Percentiles rank a stretch among this genome's conserved stretches.
Conservation (phyloP, 2,329 filamentous ascomycete species). For the Kalmusia sp. region DNA sequence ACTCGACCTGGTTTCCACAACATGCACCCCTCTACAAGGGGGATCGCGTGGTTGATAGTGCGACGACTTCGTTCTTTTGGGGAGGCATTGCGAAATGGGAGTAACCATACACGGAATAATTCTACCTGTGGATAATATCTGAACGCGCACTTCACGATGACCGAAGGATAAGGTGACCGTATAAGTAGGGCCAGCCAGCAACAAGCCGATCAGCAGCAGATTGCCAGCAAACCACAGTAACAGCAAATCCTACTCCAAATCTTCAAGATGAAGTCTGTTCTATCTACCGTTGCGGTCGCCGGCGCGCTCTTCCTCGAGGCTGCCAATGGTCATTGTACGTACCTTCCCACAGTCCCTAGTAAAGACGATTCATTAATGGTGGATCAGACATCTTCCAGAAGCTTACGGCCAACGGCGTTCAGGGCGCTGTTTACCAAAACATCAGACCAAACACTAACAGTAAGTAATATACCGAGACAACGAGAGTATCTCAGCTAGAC, state of each 20-base stretch:
- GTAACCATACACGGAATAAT: slow-evolving; percentile 12
- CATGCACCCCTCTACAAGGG: slow-evolving; percentile 3
- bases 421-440: slow-evolving; percentile 45
- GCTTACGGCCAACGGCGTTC: slow-evolving; percentile 43
- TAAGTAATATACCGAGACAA: too few species aligned
- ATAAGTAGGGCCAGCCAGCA: slow-evolving; percentile 16
- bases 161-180: neutral
- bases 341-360: neutral
- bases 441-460: slow-evolving; percentile 46
- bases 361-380: slow-evolving; percentile 10
- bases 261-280: slow-evolving; percentile 29
- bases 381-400: slow-evolving; percentile 46
- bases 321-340: slow-evolving; percentile 30
- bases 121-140: slow-evolving; percentile 29
- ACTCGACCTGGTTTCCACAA: slow-evolving; percentile 14
- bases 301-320: slow-evolving; percentile 20
- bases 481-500: too few species aligned
- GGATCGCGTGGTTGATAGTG: slow-evolving; percentile 6
- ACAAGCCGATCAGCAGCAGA: neutral
- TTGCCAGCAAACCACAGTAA: neutral
- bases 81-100: neutral
- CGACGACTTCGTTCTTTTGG: slow-evolving; percentile 3
- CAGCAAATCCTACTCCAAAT: neutral
- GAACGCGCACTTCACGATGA: neutral
- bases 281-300: slow-evolving; percentile 23